Evolutionary conservation across 192 early-diverging fungal genomes (phyloP).

Genomic region (Endogone sp.): DNA sequence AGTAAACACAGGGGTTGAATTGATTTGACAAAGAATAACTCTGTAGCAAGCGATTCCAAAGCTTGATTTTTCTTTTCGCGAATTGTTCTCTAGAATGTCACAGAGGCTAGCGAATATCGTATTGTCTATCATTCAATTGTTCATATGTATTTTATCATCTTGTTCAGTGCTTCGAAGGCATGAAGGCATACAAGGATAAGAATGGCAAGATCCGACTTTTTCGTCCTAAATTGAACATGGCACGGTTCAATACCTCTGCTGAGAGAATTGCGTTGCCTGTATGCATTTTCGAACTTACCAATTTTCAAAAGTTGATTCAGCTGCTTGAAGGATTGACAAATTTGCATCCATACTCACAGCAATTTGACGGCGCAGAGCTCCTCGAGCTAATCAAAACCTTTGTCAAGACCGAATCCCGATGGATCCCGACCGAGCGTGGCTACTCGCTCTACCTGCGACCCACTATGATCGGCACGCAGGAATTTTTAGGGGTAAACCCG

Average conservation of each 20-base stretch:
- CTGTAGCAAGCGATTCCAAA: no score
- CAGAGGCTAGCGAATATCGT: no score
- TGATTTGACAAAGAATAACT: no score
- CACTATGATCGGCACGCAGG: constrained; percentile 90
- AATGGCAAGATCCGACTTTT: constrained; percentile 85
- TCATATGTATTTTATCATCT: background rate
- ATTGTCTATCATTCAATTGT: background rate
- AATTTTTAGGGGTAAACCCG: constrained; percentile 75
- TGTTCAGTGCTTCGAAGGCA: constrained; percentile 81
- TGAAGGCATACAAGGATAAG: constrained; percentile 91
- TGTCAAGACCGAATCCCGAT: constrained; percentile 73
- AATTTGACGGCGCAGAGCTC: constrained; percentile 74
- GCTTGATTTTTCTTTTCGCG: background rate
- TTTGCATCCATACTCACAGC: constrained; percentile 15
- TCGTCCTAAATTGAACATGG: constrained; percentile 98
- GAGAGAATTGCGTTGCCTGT: constrained; percentile 80
- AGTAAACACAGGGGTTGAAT: no score
- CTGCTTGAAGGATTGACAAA: no score
- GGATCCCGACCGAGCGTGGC: constrained; percentile 89
- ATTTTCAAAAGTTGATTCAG: no score
- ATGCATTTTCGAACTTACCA: no score
- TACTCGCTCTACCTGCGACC: constrained; percentile 95
- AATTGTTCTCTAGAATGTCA: no score
- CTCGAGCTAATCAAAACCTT: constrained; percentile 83
- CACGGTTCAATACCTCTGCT: constrained; percentile 74